Base-by-base conservation (phyloP, 805 yeast genomes). In the Zygosaccharomyces lentus region DNA sequence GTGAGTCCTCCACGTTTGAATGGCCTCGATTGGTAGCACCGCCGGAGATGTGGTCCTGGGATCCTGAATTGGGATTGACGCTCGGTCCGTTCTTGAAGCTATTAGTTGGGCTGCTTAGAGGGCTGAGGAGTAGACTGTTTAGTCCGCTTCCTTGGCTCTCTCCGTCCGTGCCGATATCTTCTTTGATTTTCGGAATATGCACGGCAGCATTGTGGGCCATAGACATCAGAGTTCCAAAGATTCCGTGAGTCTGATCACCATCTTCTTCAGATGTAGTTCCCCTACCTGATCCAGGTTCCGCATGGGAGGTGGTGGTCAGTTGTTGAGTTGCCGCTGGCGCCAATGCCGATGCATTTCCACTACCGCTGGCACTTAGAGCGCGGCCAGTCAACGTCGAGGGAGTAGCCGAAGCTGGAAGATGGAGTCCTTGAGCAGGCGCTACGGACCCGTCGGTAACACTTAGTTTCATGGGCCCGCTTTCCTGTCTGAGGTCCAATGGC, bases 161-260 rank as follows among this genome's bases (percentile, higher is more conserved):
- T 4, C 19, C 29, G 8, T 45, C 52, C 10, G 47, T 48, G 3
- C 34, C 46, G 24, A 44, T 47, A 31, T 47, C 29, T 9, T 46
- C 45, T 9, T 44, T 51, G 12, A 54, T 48, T 41, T 45, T 54
- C 9, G 62, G 64, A 9, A 55, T 47, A 39, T 55, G 65, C 7
- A 57, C 59, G 2, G 75, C 74, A 2, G 77, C 78, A 44, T 65
- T 71, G 48, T 73, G 78, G 4, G 80, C 80, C 9, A 74, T 75
- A 13, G 70, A 65, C 34, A 76, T 48, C 16, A 77, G 55, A 1
- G 78, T 59, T 1, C 76, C 70, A 1, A 77, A 53, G 10, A 77
- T 51, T 2, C 80, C 38, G 6, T 29, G 31, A 24, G 19, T 32
- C 35, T 29, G 34, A 25, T 34, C 45, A 21, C 26, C 12, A 17